These are phyloP conservation scores for Xerophyta viscosa DNA, from an alignment of 106 monocot species.

Conservation along the genomic window DNA sequence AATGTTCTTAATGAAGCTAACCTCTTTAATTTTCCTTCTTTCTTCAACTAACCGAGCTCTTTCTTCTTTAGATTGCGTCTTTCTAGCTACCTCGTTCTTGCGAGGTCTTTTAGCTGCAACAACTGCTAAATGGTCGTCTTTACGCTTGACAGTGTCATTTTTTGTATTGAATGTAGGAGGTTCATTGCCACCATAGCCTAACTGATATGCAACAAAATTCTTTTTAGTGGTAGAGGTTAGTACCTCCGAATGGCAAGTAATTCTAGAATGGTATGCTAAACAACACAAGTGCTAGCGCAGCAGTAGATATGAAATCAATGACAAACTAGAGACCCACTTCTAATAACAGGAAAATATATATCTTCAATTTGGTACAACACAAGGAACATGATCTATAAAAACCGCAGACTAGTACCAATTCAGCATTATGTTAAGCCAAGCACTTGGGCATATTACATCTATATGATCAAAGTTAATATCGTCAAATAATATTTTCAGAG, in stretches of 20 bases:
- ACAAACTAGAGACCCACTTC: too few relatives aligned
- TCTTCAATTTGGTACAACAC: too few relatives aligned
- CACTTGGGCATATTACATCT: too few relatives aligned
- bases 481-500: too few relatives aligned
- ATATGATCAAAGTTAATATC: too few relatives aligned
- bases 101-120: slow-evolving; percentile 10
- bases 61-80: slow-evolving; percentile 60
- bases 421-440: too few relatives aligned
- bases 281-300: slow-evolving; percentile 6
- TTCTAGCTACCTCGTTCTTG: slow-evolving; percentile 36
- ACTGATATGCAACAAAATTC: slow-evolving; percentile 12
- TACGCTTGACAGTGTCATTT: slow-evolving; percentile 13
- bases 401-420: too few relatives aligned
- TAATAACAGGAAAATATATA: too few relatives aligned
- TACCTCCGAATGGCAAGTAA: background rate
- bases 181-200: slow-evolving; percentile 8
- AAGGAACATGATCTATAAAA: too few relatives aligned
- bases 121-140: slow-evolving; percentile 14
- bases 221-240: background rate
- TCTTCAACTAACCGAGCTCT: slow-evolving; percentile 51
- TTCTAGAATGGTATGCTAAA: background rate
- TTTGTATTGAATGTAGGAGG: background rate
- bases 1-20: slow-evolving; percentile 7
- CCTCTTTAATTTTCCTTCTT: slow-evolving; percentile 67
- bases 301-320: slow-evolving; percentile 3